These are phyloP conservation scores for Cymbopogon flexuosus DNA, from an alignment of 202 grass and related monocot species.

Conservation along the genomic window DNA sequence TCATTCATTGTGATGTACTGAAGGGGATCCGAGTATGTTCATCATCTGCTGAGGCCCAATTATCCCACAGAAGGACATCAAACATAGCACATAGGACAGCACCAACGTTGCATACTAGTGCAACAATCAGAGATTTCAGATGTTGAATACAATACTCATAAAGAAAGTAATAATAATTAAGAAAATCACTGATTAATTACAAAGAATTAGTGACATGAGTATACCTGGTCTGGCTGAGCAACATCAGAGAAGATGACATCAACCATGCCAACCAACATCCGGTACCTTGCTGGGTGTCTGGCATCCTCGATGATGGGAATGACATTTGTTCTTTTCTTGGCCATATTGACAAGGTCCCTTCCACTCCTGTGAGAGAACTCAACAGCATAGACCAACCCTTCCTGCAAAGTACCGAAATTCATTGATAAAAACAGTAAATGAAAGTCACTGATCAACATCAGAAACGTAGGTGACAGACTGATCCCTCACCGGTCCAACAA, in stretches of 20 bases:
- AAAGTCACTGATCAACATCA: not conserved
- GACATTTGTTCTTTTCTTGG: slow-evolving; percentile 91
- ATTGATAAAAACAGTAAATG: not conserved
- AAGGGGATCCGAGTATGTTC: slow-evolving; percentile 91
- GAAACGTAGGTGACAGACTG: not conserved
- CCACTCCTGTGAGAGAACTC: slow-evolving; percentile 97
- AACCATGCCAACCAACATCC: slow-evolving; percentile 94
- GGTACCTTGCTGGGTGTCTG: slow-evolving; percentile 73
- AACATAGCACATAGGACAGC: not conserved
- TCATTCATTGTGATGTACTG: slow-evolving; percentile 85
- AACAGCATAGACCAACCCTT: slow-evolving; percentile 75
- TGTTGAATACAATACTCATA: not conserved
- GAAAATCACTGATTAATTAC: not conserved
- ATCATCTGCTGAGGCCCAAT: slow-evolving; percentile 30
- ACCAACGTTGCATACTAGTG: too few species aligned
- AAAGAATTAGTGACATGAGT: not conserved
- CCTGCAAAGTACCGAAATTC: slow-evolving; percentile 12
- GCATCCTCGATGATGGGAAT: slow-evolving; percentile 93
- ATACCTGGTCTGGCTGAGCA: slow-evolving; percentile 93
- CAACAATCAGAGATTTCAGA: not conserved
- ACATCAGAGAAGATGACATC: slow-evolving; percentile 96
- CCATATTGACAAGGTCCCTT: slow-evolving; percentile 90
- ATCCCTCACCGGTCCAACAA: slow-evolving; percentile 69
- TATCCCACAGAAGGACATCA: not conserved
- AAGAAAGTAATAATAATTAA: not conserved